These are phyloP conservation scores for Lasiosphaeris hirsuta DNA, from an alignment of 495 filamentous ascomycete genomes.

Conservation along the genomic window DNA sequence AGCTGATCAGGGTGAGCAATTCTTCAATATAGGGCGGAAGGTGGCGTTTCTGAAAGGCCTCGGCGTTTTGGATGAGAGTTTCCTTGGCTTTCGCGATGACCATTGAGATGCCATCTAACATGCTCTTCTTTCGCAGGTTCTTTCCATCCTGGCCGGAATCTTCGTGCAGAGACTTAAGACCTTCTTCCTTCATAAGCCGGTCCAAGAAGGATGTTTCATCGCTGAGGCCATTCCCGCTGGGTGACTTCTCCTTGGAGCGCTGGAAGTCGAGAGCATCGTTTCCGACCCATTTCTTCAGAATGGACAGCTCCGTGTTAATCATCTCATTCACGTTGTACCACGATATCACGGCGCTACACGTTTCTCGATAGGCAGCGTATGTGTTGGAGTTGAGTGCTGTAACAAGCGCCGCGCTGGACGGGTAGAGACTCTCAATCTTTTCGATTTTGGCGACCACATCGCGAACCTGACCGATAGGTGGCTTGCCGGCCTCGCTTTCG, in stretches of 20 bases:
- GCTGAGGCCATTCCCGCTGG: constrained; percentile 62
- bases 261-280: constrained; percentile 93
- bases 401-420: constrained; percentile 71
- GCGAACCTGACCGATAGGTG: constrained; percentile 78
- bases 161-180: constrained; percentile 84
- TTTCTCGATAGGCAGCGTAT: constrained; percentile 70
- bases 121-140: constrained; percentile 60
- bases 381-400: constrained; percentile 65
- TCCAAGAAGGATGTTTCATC: constrained; percentile 93
- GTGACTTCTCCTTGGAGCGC: constrained; percentile 53
- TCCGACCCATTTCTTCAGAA: constrained; percentile 92
- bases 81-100: constrained; percentile 92
- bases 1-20: constrained; percentile 90
- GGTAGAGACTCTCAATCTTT: constrained; percentile 78
- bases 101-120: constrained; percentile 74
- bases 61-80: constrained; percentile 83
- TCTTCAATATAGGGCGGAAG: constrained; percentile 97
- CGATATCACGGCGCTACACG: constrained; percentile 80
- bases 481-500: constrained; percentile 85
- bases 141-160: constrained; percentile 44
- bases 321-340: constrained; percentile 99
- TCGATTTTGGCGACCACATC: constrained; percentile 87
- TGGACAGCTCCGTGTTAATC: constrained; percentile 89
- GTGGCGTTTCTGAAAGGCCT: constrained; percentile 83
- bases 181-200: constrained; percentile 97